Percentiles rank a stretch among this genome's conserved stretches.
Conservation (phyloP, 2,329 filamentous ascomycete species). For the Microdochium nivale region DNA sequence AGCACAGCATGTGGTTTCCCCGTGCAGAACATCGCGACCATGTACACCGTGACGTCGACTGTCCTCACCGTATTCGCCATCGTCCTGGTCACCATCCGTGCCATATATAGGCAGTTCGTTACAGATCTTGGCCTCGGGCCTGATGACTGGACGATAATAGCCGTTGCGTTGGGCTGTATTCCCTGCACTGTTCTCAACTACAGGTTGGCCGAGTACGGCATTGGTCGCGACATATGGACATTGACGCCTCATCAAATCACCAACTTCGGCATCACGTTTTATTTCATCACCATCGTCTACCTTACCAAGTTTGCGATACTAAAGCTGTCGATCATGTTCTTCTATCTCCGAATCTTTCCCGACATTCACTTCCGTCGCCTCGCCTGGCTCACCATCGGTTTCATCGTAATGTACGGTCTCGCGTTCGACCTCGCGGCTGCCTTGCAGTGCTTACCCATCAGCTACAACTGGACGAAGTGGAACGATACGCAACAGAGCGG, state of each 20-base stretch:
- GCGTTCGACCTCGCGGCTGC: slow-evolving; percentile 14
- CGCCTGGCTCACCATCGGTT: slow-evolving; percentile 7
- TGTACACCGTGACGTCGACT: slow-evolving; percentile 6
- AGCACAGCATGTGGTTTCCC: slow-evolving; percentile 9
- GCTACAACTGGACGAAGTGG: slow-evolving; percentile 28
- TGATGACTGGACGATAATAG: slow-evolving; percentile 9
- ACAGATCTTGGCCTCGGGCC: slow-evolving; percentile 6
- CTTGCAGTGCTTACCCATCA: slow-evolving; percentile 24
- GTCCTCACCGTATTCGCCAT: slow-evolving; percentile 4
- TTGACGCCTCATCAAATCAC: slow-evolving; percentile 14
- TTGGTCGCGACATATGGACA: slow-evolving; percentile 19
- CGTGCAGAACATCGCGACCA: slow-evolving; percentile 6
- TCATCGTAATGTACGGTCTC: slow-evolving; percentile 15
- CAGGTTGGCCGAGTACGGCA: slow-evolving; percentile 7
- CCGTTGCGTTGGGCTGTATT: slow-evolving; percentile 5
- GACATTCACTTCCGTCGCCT: slow-evolving; percentile 6
- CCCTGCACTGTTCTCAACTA: slow-evolving; percentile 9
- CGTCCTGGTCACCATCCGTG: slow-evolving; percentile 6
- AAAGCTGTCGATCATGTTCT: slow-evolving; percentile 26
- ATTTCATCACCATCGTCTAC: slow-evolving; percentile 10
- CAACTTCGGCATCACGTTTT: slow-evolving; percentile 14
- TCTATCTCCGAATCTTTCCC: slow-evolving; percentile 28
- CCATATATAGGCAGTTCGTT: slow-evolving; percentile 7
- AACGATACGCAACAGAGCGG: slow-evolving; percentile 16
- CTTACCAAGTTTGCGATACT: slow-evolving; percentile 17